Evolutionary conservation across 768 basidiomycete genomes (phyloP).

Genomic region (Pleurotus tuoliensis): DNA sequence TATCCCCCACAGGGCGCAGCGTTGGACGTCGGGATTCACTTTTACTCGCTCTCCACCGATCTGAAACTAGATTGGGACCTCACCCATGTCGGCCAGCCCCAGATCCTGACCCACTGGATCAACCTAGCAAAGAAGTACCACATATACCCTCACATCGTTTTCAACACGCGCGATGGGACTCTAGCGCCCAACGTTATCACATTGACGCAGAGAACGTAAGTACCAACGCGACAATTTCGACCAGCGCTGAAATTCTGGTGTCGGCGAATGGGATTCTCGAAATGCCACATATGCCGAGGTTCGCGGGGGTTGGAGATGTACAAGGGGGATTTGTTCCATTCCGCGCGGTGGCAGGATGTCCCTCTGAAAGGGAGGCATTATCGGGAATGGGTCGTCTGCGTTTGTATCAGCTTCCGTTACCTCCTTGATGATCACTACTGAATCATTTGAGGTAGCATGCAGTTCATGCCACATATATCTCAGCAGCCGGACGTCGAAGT

Average conservation of each 20-base stretch:
- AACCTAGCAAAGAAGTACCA: slow-evolving; percentile 37
- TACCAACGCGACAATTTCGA: slow-evolving; percentile 24
- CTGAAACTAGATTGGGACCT: slow-evolving; percentile 41
- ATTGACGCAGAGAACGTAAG: slow-evolving; percentile 28
- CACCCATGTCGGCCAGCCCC: slow-evolving; percentile 35
- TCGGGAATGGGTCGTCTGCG: slow-evolving; percentile 58
- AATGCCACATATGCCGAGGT: slow-evolving; percentile 32
- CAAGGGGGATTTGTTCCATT: slow-evolving; percentile 49
- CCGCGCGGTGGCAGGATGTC: slow-evolving; percentile 44
- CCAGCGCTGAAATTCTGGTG: slow-evolving; percentile 43
- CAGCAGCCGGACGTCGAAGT: slow-evolving; percentile 35
- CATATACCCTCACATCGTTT: slow-evolving; percentile 35
- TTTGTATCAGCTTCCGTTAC: slow-evolving; percentile 23
- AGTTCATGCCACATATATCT: slow-evolving; percentile 44
- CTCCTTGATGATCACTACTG: too few species aligned
- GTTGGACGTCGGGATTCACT: slow-evolving; percentile 38
- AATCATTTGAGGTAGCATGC: slow-evolving; percentile 31
- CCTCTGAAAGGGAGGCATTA: slow-evolving; percentile 45
- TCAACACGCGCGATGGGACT: slow-evolving; percentile 45
- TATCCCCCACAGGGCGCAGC: slow-evolving; percentile 31
- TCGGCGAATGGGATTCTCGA: slow-evolving; percentile 48
- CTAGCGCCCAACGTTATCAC: slow-evolving; percentile 28
- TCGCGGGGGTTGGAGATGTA: slow-evolving; percentile 35
- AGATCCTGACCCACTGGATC: slow-evolving; percentile 42
- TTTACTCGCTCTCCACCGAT: slow-evolving; percentile 47